Evolutionary conservation across 2,329 filamentous ascomycete species (phyloP).

Genomic region (Orbilia quercus): DNA sequence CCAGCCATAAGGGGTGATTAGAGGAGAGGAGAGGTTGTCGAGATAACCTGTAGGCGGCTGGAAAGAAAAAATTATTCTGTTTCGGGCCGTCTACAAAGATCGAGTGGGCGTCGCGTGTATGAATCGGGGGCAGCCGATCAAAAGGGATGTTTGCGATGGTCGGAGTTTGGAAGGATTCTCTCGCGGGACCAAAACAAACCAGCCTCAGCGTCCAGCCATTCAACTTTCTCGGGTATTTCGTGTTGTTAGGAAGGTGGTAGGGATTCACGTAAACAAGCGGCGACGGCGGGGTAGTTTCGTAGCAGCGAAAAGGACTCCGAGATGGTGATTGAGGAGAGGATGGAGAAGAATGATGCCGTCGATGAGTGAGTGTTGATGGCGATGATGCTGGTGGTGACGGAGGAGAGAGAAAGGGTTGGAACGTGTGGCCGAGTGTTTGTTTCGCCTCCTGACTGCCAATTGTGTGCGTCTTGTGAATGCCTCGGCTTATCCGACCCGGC

Average conservation of each 20-base stretch:
- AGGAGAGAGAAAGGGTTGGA: conserved; percentile 38
- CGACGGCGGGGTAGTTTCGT: conserved; percentile 24
- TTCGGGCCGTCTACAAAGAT: conserved; percentile 12
- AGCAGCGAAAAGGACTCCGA: conserved; percentile 4
- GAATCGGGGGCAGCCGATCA: conserved; percentile 27
- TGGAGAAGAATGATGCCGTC: conserved; percentile 22
- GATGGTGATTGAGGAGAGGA: conserved; percentile 19
- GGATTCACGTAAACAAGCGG: conserved; percentile 11
- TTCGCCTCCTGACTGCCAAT: conserved; percentile 20
- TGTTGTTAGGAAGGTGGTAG: conserved; percentile 28
- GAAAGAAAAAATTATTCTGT: conserved; percentile 21
- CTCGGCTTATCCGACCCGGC: conserved; percentile 55
- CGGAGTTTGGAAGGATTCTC: conserved; percentile 29
- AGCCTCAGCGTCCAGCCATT: conserved; percentile 51
- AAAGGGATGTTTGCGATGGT: conserved; percentile 37
- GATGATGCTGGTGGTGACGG: conserved; percentile 51
- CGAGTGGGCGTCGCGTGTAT: conserved; percentile 22
- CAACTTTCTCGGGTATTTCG: conserved; percentile 36
- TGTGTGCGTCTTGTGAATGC: conserved; percentile 55
- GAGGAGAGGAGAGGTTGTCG: conserved; percentile 12
- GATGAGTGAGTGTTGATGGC: conserved; percentile 45
- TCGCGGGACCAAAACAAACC: conserved; percentile 54
- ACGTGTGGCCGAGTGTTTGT: conserved; percentile 33
- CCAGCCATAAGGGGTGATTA: conserved; percentile 67
- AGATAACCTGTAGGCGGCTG: conserved; percentile 16